phyloP scores from a whole-genome alignment of 192 early-diverging fungal species.

The Coemansia sp. region DNA sequence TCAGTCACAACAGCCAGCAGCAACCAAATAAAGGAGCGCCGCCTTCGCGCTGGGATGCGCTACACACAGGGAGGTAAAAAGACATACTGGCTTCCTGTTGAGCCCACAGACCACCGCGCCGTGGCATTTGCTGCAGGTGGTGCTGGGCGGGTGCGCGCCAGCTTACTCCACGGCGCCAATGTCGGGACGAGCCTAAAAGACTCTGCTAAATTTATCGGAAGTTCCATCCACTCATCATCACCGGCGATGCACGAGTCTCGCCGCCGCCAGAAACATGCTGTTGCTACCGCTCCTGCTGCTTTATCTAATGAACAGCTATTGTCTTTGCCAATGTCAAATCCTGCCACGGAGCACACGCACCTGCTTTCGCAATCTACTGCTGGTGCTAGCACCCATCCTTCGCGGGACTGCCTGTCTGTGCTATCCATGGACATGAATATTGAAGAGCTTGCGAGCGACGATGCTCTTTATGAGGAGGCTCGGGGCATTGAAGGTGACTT shows the following conservation, averaged over 20 bases:
- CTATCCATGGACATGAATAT: conserved; percentile 41
- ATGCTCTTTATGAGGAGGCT: conserved; percentile 43
- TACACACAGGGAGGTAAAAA: conserved; percentile 55
- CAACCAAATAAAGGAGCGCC: conserved; percentile 48
- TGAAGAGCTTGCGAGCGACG: conserved; percentile 22
- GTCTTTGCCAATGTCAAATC: not conserved
- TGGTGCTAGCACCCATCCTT: not conserved
- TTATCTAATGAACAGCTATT: not conserved
- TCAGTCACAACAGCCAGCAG: not conserved
- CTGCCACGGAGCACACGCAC: conserved; percentile 34
- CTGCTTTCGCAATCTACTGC: conserved; percentile 6
- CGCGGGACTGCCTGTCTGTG: conserved; percentile 17
- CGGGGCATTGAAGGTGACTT: conserved; percentile 49
- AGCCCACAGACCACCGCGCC: conserved; percentile 46
- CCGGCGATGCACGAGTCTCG: conserved; percentile 36
- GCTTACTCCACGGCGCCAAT: conserved; percentile 21
- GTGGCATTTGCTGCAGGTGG: conserved; percentile 42
- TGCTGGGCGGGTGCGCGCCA: conserved; percentile 29
- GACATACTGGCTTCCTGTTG: conserved; percentile 58
- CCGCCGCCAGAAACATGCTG: conserved; percentile 20
- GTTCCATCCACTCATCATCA: conserved; percentile 42
- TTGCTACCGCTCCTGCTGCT: conserved; percentile 4
- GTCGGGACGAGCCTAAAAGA: conserved; percentile 12
- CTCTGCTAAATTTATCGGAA: conserved; percentile 32
- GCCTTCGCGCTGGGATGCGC: conserved; percentile 56